Base-by-base conservation (phyloP, 345 rosid species). In the Passiflora organensis region DNA sequence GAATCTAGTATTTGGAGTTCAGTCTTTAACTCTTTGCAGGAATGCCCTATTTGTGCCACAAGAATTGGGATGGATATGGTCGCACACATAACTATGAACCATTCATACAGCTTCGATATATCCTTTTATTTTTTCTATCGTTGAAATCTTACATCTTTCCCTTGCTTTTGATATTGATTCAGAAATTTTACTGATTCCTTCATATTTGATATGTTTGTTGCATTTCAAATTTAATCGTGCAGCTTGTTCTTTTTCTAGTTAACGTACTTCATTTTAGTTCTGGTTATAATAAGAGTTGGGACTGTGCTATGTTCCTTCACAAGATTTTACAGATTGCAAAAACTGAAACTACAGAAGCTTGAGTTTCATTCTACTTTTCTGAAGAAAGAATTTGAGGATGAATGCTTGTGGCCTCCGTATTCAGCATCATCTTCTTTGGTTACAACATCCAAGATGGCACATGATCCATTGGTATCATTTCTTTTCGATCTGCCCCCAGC, bases 381-480 rank as follows among this genome's bases (percentile, higher is more conserved):
- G 66, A 81, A 70, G 62, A 72, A 64, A 56, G 86, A 76, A 62
- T 68, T 67, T 20, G 64, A 66, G 13, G 74, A 78, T 70, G 79
- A 53, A 13, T 73, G 77, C 48, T 71, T 73, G 59, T 74, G 62
- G 53, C 72, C 86, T 24, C 66, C 73, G 24, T 62, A 72, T 55
- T 56, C 69, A 11, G 71, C 60, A 48, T 65, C 69, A 37, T 50
- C 72, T 1, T 48, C 78, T 36, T 52, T 59, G 10, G 65, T 48
- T 34, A 66, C 67, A 50, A 59, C 90, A 52, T 67, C 84, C 37
- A 76, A 68, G 64, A 72, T 54, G 70, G 76, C 64, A 32, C 74
- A 70, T 24, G 87, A 79, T 63, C 76, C 85, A 4, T 71, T 82
- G 66, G 47, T 83, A 58, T 83, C 90, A 28, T 86, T 83, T 59